Base-by-base conservation (phyloP, 1,284 basidiomycete species). In the Ustilago loliicola region DNA sequence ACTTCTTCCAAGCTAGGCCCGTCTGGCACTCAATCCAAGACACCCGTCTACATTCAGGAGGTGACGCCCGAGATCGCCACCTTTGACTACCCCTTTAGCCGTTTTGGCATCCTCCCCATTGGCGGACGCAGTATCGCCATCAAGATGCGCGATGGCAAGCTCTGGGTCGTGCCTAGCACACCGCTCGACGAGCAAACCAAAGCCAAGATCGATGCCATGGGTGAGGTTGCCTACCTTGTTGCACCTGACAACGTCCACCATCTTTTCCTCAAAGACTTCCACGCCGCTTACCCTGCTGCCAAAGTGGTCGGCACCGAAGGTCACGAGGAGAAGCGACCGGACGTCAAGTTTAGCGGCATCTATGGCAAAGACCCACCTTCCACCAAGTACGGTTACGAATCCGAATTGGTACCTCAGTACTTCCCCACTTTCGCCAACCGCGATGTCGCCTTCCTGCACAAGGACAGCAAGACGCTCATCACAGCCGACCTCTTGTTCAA, bases 401-500 rank as follows among this genome's bases (percentile, higher is more conserved):
- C 55, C 50, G 82, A 82, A 42, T 55, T 81, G 36, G 58, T 66
- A 8, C 61, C 72, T 3, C 60, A 73, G 82, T 93, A 92, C 85
- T 95, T 96, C 82, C 89, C 93, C 15, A 93, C 94, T 0, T 92
- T 93, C 86, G 88, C 88, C 78, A 96, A 95, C 86, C 91, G 94
- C 85, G 96, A 98, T 74, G 91, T 97, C 19, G 94, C 94, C 0
- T 97, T 96, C 86, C 90, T 93, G 72, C 96, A 98, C 84, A 88
- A 89, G 17, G 89, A 91, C 0, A 92, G 91, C 17, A 93, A 91
- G 84, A 92, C 93, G 0, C 88, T 98, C 61, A 90, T 98, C 65
- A 89, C 93, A 84, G 96, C 93, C 0, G 96, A 99, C 86, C 88
- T 98, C 51, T 86, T 98, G 5, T 92, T 96, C 89, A 98, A 98